Evolutionary conservation across 148 eudicot genomes (phyloP), one percentile per base, ranked within the genome.

Genomic region (Vaccinium vitisidaea): DNA sequence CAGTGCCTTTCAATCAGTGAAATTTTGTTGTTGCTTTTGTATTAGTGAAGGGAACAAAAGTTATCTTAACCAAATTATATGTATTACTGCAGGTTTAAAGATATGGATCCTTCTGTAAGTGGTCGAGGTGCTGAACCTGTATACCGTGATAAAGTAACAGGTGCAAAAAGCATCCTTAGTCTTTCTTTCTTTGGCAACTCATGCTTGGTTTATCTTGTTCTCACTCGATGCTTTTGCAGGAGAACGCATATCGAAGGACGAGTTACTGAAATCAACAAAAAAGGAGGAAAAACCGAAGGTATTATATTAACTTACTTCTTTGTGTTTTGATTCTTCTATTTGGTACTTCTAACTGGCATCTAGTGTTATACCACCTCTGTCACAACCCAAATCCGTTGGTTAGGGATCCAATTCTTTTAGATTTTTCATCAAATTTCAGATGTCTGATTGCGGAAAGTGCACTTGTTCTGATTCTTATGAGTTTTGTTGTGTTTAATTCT

Each of bases 281-380:
- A 93, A 96, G 84, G 91, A 92, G 80, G 93, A 94, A 88, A 94
- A 96, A 89, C 98, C 95, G 10, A 96, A 94, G 99, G 99, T 96
- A 92, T 80, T 13, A n/a, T 46, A 12, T n/a, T n/a, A 15, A 50
- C 75, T 82, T 27, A 36, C 30, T 82, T 27, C 50, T 36, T 61
- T 23, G 8, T 85, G 21, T 59, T 81, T 30, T 19, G 58, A 81
- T 23, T 9, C n/a, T 53, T 67, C 71, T 46, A 16, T 77, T 32
- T 3, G 30, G 36, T 5, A 8, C 12, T n/a, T 65, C 16, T 52
- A 67, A 21, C 30, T 12, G n/a, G 46, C 10, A 79, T 80, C 5
- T 50, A 54, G 12, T 75, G 48, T 65, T 48, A 0, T 43, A 43
- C 46, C 46, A 43, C 46, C 46, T 43, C 46, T 43, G 46, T 43